Evolutionary conservation across 306 rosid genomes (phyloP).

Genomic region (Dalbergia cultrata): DNA sequence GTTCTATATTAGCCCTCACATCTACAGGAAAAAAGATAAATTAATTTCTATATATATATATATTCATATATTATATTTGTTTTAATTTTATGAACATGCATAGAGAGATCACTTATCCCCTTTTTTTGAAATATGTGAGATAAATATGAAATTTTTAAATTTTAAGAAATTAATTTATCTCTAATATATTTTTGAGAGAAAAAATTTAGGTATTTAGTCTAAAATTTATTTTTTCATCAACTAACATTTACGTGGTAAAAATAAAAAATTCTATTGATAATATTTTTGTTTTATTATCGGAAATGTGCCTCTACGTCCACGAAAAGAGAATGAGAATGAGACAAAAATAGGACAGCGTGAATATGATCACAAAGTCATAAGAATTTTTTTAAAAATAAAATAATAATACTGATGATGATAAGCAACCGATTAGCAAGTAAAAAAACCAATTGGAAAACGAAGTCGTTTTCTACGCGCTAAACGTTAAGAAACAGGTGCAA

Average conservation of each 20-base stretch:
- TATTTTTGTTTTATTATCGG: not conserved
- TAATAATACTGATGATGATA: too few relatives aligned
- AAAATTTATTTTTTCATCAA: conserved; percentile 6
- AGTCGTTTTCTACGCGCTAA: conserved; percentile 43
- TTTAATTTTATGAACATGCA: too few relatives aligned
- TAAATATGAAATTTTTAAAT: too few relatives aligned
- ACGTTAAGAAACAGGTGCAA: not conserved
- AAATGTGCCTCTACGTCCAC: conserved; percentile 1
- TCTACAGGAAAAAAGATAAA: too few relatives aligned
- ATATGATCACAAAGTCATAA: conserved; percentile 17
- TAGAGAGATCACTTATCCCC: too few relatives aligned
- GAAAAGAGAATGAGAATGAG: not conserved
- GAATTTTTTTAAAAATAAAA: not conserved
- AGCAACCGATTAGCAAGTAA: not conserved
- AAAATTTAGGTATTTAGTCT: too few relatives aligned
- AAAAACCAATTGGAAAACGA: conserved; percentile 41
- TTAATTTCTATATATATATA: too few relatives aligned
- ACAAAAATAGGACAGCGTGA: conserved; percentile 43
- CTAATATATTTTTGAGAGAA: too few relatives aligned
- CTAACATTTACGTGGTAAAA: not conserved
- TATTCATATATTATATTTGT: too few relatives aligned
- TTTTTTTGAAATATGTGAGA: too few relatives aligned
- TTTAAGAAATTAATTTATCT: too few relatives aligned
- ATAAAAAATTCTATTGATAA: not conserved
- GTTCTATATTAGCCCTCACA: too few relatives aligned